Evolutionary conservation across 2,329 filamentous ascomycete species (phyloP), one percentile per base, ranked within the genome.

Genomic region (Diaporthe vaccinii): DNA sequence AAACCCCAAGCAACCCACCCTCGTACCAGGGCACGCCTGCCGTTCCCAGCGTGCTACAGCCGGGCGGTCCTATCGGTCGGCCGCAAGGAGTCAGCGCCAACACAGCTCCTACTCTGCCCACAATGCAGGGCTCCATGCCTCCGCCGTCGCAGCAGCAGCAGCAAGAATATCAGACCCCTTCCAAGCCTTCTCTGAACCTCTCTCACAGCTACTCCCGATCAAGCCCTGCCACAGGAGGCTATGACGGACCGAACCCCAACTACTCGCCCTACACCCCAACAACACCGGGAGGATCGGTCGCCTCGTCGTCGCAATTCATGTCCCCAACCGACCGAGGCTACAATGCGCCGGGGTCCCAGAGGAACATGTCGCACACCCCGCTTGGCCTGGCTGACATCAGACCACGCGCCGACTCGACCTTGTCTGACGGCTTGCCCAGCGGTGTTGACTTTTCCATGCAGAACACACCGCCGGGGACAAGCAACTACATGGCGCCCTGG

Each of bases 401-500:
- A 75, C 95, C 95, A 15, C 91, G 95, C 74, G 94, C 94, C 78
- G 95, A 98, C 82, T 96, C 94, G 69, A 92, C 91, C 82, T 89
- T 97, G 81, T 92, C 92, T 25, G 95, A 98, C 78, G 91, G 92
- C 68, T 86, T 90, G 20, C 88, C 92, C 57, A 92, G 92, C 84
- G 84, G 88, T 84, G 78, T 89, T 57, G 87, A 90, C 70, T 93
- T 93, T 81, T 94, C 95, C 80, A 87, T 91, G 70, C 90, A 91
- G 77, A 90, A 91, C 82, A 83, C 91, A 77, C 87, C 91, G 84
- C 83, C 93, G 82, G 84, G 94, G 82, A 97, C 96, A 78, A 98
- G 95, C 87, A 98, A 96, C 83, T 98, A 98, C 82, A 86, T 98
- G 77, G 95, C 96, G 6, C 96, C 96, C 0, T 99, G 97, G 95